Percentiles rank a stretch among this genome's conserved stretches.
These are phyloP conservation scores for Vitellaria paradoxa DNA, from an alignment of 179 eudicot species.

Conservation along the genomic window DNA sequence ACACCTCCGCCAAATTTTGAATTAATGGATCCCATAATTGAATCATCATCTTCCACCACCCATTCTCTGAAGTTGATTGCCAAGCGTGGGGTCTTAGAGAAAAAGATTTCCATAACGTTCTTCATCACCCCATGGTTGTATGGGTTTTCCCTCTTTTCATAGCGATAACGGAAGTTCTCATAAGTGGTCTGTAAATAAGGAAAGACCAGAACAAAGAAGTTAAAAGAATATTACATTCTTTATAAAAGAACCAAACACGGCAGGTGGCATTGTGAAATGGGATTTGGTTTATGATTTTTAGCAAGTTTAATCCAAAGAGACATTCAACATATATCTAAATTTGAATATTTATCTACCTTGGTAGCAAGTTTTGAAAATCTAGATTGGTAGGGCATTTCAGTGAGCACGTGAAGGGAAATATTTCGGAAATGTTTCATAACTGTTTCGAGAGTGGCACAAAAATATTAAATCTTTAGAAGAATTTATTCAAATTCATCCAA, in stretches of 20 bases:
- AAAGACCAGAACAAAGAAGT: background rate
- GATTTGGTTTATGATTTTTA: background rate
- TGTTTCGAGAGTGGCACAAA: no score
- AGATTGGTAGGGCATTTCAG: no score
- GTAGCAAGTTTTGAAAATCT: background rate
- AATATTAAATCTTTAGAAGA: no score
- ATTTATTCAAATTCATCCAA: no score
- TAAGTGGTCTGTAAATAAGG: conserved; percentile 68
- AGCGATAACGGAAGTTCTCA: conserved; percentile 84
- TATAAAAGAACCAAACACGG: background rate
- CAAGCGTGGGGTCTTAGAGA: conserved; percentile 50
- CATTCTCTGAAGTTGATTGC: conserved; percentile 56
- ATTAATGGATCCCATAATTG: conserved; percentile 14
- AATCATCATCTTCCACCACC: conserved; percentile 45
- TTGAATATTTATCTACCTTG: background rate
- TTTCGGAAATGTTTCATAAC: no score
- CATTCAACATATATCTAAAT: background rate
- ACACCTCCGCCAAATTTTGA: conserved; percentile 18
- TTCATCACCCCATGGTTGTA: conserved; percentile 45
- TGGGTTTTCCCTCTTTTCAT: conserved; percentile 82
- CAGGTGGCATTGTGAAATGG: background rate
- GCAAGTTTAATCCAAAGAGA: background rate
- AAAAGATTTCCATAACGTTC: conserved; percentile 62
- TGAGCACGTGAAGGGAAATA: no score
- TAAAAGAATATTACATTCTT: background rate